Base-by-base conservation (phyloP, 2,329 filamentous ascomycete species). In the Neonectria ditissima region DNA sequence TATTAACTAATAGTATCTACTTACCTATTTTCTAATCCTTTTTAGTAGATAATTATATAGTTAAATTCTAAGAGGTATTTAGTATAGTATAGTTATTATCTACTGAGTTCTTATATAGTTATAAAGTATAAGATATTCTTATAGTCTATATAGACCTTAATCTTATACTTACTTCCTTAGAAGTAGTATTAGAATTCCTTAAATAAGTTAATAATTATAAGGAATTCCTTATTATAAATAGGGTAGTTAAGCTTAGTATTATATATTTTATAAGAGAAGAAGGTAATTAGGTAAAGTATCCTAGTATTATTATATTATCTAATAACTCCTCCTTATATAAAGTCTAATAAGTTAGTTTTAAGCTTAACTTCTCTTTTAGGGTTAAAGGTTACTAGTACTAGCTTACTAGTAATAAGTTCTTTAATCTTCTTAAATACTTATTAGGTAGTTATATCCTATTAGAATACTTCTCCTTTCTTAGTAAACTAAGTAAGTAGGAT, bases 211-310 rank as follows among this genome's bases (percentile, higher is more conserved):
- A 72, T 54, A 26, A 75, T 74, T 7, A 45, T 39, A 16, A 73
- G 51, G 26, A 75, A 67, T 68, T 72, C 61, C 54, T 73, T 71
- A 52, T 73, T 55, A 47, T 73, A 68, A 10, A 72, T 71, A 24
- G 34, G 18, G 32, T 74, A 74, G 13, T 75, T 74, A 37, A 72
- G 39, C 62, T 74, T 32, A 62, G 55, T 11, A 45, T 13, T 59
- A 52, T 69, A 41, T 24, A 73, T 37, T 50, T 73, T 69, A 20
- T 69, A 69, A 14, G 48, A 73, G 24, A 62, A 66, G 44, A 68
- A 67, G 20, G 14, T 26, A 53, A 68, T 66, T 18, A 24, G 41
- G 13, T 62, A 45, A 56, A 71, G 16, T 41, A 54, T 67, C 14
- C 8, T 32, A 20, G 65, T 53, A 4, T 67, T 57, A 51, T 67